Percentiles rank a stretch among this genome's conserved stretches.
phyloP scores from a whole-genome alignment of 805 yeast species.

The Yarrowia bubula region DNA sequence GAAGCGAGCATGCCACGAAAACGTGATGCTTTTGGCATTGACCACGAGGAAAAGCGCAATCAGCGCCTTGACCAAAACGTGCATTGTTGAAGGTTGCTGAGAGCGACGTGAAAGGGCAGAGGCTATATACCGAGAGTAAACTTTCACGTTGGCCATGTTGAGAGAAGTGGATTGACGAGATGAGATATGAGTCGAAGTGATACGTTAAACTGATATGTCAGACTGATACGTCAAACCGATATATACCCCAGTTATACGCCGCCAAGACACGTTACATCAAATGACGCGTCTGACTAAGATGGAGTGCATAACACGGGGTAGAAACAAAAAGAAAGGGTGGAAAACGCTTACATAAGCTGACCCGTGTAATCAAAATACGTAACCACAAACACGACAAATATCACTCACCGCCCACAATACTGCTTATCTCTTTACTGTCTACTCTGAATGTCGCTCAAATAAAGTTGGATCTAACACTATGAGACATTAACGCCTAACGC shows the following conservation, averaged over 20 bases:
- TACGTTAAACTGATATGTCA: too few relatives aligned
- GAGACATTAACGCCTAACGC: neutral
- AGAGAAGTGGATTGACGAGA: neutral
- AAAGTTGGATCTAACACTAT: neutral
- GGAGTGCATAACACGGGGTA: too few relatives aligned
- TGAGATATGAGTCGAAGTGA: neutral
- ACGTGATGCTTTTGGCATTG: constrained; percentile 64
- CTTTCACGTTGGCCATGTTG: neutral
- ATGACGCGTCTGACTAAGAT: too few relatives aligned
- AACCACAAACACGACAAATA: too few relatives aligned
- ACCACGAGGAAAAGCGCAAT: constrained; percentile 39
- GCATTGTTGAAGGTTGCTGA: neutral
- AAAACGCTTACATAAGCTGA: too few relatives aligned
- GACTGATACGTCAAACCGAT: too few relatives aligned
- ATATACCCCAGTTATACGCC: too few relatives aligned
- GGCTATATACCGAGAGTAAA: neutral
- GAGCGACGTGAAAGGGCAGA: too few relatives aligned
- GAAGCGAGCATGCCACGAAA: constrained; percentile 64
- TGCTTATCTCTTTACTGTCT: neutral
- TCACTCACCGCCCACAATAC: too few relatives aligned
- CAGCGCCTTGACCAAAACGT: constrained; percentile 22
- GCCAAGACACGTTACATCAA: too few relatives aligned
- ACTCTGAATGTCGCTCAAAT: neutral
- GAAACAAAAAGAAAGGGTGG: too few relatives aligned
- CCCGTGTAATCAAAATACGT: too few relatives aligned